phyloP scores from a whole-genome alignment of 2,329 filamentous ascomycete species.

The Aspergillus spinulosporus region DNA sequence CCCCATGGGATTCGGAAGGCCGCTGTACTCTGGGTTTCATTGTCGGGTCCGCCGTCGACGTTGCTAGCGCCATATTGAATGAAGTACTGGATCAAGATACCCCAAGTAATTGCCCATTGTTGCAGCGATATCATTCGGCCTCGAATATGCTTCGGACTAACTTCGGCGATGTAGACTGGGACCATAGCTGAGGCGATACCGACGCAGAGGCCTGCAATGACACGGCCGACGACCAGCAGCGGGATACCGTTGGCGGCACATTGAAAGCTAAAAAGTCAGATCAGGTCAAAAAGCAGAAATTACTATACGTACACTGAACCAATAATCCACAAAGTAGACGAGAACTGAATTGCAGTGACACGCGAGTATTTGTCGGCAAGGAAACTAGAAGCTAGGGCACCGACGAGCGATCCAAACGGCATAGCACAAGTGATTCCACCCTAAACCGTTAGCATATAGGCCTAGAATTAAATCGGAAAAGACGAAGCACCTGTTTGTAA shows the following conservation, averaged over 20 bases:
- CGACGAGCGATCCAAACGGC: conserved; percentile 39
- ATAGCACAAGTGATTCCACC: conserved; percentile 42
- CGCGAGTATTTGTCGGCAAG: conserved; percentile 55
- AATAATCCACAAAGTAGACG: conserved; percentile 51
- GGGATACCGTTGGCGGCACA: conserved; percentile 63
- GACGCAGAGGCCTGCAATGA: conserved; percentile 69
- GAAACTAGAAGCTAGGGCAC: conserved; percentile 53
- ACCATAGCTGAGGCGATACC: conserved; percentile 72
- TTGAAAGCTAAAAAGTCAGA: conserved; percentile 51
- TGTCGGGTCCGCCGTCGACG: conserved; percentile 51
- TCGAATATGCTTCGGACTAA: conserved; percentile 56
- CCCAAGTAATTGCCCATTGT: conserved; percentile 73
- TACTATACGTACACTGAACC: conserved; percentile 17
- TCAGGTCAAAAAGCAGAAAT: not conserved
- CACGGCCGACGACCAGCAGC: conserved; percentile 69
- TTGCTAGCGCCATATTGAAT: conserved; percentile 47
- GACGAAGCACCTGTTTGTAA: conserved; percentile 21
- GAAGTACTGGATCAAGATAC: conserved; percentile 67
- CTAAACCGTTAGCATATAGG: conserved; percentile 20
- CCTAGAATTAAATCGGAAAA: not conserved
- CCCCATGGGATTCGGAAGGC: conserved; percentile 66
- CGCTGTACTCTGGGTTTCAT: conserved; percentile 52
- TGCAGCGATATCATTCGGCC: conserved; percentile 67
- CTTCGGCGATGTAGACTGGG: conserved; percentile 67
- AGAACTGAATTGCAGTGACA: conserved; percentile 52